Conservation (phyloP, 331 rosid genomes). For the Cucumis variabilis region DNA sequence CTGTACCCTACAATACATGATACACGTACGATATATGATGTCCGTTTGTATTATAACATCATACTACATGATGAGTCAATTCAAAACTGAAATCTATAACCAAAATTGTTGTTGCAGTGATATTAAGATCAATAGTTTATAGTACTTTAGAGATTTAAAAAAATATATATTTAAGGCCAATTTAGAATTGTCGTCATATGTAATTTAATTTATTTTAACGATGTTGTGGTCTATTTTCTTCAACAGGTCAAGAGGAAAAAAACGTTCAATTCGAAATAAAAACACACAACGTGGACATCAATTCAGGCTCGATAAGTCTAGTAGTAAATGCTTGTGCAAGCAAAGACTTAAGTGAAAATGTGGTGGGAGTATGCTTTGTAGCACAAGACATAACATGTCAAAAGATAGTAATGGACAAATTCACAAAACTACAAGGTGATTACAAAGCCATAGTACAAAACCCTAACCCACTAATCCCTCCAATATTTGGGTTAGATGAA, state of each 20-base stretch:
- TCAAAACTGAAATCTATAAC: too few relatives aligned
- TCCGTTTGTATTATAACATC: too few relatives aligned
- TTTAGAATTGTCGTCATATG: too few relatives aligned
- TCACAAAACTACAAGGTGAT: slow-evolving; percentile 92
- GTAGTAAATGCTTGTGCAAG: slow-evolving; percentile 93
- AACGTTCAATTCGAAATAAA: slow-evolving; percentile 82
- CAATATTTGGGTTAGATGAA: slow-evolving; percentile 85
- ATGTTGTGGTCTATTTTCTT: background rate
- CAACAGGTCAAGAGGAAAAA: slow-evolving; percentile 72
- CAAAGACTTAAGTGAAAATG: slow-evolving; percentile 66
- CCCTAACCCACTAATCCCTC: slow-evolving; percentile 86
- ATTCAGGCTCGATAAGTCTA: slow-evolving; percentile 71
- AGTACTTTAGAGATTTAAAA: background rate
- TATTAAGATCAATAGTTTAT: too few relatives aligned
- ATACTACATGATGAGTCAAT: too few relatives aligned
- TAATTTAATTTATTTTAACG: too few relatives aligned
- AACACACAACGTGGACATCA: slow-evolving; percentile 58
- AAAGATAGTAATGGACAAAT: slow-evolving; percentile 92
- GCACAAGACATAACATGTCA: slow-evolving; percentile 94
- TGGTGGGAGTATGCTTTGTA: slow-evolving; percentile 90
- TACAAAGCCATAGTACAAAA: slow-evolving; percentile 94
- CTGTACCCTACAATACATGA: too few relatives aligned
- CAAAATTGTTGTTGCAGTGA: too few relatives aligned
- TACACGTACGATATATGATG: too few relatives aligned
- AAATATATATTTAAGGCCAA: too few relatives aligned